phyloP scores from a whole-genome alignment of 176 grass and related monocot species.

The Triticum dicoccoides region DNA sequence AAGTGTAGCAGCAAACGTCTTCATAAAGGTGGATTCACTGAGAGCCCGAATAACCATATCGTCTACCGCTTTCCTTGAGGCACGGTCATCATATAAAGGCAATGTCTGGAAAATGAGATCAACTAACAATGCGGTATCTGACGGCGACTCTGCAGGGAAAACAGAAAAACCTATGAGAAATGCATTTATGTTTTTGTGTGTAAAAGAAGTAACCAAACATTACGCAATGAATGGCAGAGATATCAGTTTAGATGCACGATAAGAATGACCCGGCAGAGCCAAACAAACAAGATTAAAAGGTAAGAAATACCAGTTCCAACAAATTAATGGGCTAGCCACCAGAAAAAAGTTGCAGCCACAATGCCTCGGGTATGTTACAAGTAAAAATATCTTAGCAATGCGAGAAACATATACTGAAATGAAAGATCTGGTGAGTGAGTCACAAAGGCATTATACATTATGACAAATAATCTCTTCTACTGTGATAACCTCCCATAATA shows the following conservation, averaged over 20 bases:
- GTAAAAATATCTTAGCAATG: slow-evolving; percentile 1
- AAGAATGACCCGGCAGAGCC: not conserved
- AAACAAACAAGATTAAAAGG: not conserved
- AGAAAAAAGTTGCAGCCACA: not conserved
- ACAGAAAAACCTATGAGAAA: slow-evolving; percentile 31
- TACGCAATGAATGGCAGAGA: not conserved
- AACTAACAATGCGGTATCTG: slow-evolving; percentile 57
- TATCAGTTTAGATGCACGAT: not conserved
- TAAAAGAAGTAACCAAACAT: not conserved
- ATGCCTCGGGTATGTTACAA: not conserved
- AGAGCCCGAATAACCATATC: slow-evolving; percentile 76
- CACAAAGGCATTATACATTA: not conserved
- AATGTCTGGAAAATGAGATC: slow-evolving; percentile 88
- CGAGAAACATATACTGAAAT: not conserved
- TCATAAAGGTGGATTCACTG: slow-evolving; percentile 71
- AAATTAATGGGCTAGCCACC: not conserved
- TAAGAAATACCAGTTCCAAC: not conserved
- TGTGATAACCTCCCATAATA: not conserved
- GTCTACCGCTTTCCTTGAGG: slow-evolving; percentile 86
- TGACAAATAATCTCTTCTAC: not conserved
- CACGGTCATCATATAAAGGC: slow-evolving; percentile 81
- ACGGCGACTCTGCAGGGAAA: slow-evolving; percentile 44
- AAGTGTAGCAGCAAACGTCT: slow-evolving; percentile 62
- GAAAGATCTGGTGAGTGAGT: not conserved
- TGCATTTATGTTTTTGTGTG: not conserved